Evolutionary conservation across 768 basidiomycete genomes (phyloP).

Genomic region (Phanerochaete carnosa): DNA sequence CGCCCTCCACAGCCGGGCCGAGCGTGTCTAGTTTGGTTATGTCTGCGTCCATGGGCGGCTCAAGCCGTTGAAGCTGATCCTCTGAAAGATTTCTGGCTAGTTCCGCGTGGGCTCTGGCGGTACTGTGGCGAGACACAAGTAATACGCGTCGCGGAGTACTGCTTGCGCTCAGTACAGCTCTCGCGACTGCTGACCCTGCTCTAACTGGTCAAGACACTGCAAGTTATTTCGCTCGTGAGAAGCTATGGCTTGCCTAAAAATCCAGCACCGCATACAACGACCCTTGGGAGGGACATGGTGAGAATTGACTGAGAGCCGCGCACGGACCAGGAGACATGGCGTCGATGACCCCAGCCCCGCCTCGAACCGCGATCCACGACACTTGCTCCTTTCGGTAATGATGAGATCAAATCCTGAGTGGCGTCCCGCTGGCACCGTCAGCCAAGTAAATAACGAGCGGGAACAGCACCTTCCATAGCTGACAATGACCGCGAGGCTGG

Average conservation of each 20-base stretch:
- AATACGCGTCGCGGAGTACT: constrained; percentile 43
- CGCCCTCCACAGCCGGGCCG: constrained; percentile 46
- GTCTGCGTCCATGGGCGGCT: constrained; percentile 46
- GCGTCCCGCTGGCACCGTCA: not conserved
- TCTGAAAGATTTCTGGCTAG: constrained; percentile 27
- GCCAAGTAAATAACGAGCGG: not conserved
- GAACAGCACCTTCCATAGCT: not conserved
- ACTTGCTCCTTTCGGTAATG: not conserved
- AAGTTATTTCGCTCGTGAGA: not conserved
- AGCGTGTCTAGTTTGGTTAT: constrained; percentile 52
- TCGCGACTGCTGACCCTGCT: constrained; percentile 58
- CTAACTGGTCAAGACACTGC: not conserved
- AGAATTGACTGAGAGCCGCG: not conserved
- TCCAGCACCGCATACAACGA: constrained; percentile 53
- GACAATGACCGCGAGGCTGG: not conserved
- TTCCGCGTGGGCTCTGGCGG: constrained; percentile 40
- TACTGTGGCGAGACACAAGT: constrained; percentile 49
- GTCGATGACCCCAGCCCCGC: not conserved
- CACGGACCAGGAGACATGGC: not conserved
- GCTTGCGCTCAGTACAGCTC: constrained; percentile 37
- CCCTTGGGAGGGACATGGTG: constrained; percentile 29
- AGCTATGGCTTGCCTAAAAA: constrained; percentile 9
- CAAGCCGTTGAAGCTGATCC: constrained; percentile 33
- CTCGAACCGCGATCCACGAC: not conserved
- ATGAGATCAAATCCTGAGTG: not conserved